A percentile compares a stretch with the other conserved stretches of the same genome.
Conservation (phyloP, 176 grass and related monocot species). For the Chrysopogon serrulatus region DNA sequence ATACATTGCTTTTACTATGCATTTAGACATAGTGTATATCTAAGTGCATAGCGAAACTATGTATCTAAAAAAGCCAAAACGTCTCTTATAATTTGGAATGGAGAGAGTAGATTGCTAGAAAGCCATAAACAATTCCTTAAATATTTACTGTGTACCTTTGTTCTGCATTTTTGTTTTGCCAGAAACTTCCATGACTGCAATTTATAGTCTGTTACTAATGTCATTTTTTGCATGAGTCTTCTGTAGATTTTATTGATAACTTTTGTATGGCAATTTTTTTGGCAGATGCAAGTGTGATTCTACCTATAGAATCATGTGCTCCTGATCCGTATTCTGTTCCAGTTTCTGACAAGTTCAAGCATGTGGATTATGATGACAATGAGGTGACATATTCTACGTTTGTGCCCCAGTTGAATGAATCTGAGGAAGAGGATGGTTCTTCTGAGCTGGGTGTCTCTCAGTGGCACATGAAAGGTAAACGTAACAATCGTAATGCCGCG, state of each 20-base stretch:
- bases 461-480: slow-evolving; percentile 98
- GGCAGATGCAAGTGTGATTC: slow-evolving; percentile 54
- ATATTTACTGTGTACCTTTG: neutral
- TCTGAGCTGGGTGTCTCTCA: slow-evolving; percentile 70
- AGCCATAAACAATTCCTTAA: neutral
- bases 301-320: slow-evolving; percentile 29
- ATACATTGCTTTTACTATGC: too few relatives aligned
- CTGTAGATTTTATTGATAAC: slow-evolving; percentile 23
- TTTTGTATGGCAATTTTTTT: slow-evolving; percentile 36
- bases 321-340: slow-evolving; percentile 43
- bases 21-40: too few relatives aligned
- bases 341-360: slow-evolving; percentile 51
- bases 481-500: slow-evolving; percentile 68
- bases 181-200: neutral
- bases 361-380: slow-evolving; percentile 44
- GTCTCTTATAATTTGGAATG: too few relatives aligned
- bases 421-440: slow-evolving; percentile 62
- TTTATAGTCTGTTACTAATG: slow-evolving; percentile 20
- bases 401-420: slow-evolving; percentile 40
- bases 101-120: neutral
- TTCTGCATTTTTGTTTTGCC: slow-evolving; percentile 1
- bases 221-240: slow-evolving; percentile 6
- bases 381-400: slow-evolving; percentile 37
- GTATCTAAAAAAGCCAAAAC: neutral
- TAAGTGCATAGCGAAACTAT: neutral